Percentiles rank a stretch among this genome's conserved stretches.
These are phyloP conservation scores for Xylaria sp. DNA, from an alignment of 2,329 filamentous ascomycete genomes.

Conservation along the genomic window DNA sequence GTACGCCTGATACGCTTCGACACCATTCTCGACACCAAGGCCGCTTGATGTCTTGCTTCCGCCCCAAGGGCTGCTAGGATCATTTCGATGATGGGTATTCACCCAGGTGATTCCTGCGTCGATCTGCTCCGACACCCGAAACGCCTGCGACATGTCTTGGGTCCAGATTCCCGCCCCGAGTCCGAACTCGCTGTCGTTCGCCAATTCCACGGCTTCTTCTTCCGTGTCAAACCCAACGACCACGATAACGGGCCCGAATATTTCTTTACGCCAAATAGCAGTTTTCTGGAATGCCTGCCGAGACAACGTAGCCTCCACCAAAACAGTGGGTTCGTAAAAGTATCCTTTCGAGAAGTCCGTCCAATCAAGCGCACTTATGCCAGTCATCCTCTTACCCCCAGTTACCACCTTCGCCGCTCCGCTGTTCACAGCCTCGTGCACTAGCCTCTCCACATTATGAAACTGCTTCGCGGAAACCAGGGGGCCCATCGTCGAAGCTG, in stretches of 20 bases:
- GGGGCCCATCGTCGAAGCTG: conserved; percentile 70
- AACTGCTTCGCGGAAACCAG: conserved; percentile 72
- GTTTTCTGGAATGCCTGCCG: conserved; percentile 72
- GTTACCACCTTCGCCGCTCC: conserved; percentile 51
- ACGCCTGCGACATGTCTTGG: conserved; percentile 75
- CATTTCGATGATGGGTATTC: conserved; percentile 75
- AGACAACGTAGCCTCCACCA: conserved; percentile 59
- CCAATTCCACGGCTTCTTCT: conserved; percentile 74
- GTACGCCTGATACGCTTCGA: conserved; percentile 70
- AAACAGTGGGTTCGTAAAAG: conserved; percentile 83
- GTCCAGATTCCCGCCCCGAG: conserved; percentile 84
- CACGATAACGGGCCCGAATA: conserved; percentile 83
- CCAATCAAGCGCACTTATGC: conserved; percentile 60
- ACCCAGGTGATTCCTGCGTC: conserved; percentile 71
- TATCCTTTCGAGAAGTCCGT: conserved; percentile 68
- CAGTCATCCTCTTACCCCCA: conserved; percentile 61
- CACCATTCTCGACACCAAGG: conserved; percentile 77
- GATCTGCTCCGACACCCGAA: conserved; percentile 76
- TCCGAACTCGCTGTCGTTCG: conserved; percentile 79
- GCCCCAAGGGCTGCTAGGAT: conserved; percentile 77
- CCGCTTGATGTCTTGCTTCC: conserved; percentile 70
- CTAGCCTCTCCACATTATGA: conserved; percentile 73
- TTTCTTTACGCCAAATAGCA: conserved; percentile 81
- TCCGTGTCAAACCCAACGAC: conserved; percentile 80
- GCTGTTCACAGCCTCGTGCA: conserved; percentile 68